Evolutionary conservation across 257 asterid genomes (phyloP).

Genomic region (Nicotiana benthamiana): DNA sequence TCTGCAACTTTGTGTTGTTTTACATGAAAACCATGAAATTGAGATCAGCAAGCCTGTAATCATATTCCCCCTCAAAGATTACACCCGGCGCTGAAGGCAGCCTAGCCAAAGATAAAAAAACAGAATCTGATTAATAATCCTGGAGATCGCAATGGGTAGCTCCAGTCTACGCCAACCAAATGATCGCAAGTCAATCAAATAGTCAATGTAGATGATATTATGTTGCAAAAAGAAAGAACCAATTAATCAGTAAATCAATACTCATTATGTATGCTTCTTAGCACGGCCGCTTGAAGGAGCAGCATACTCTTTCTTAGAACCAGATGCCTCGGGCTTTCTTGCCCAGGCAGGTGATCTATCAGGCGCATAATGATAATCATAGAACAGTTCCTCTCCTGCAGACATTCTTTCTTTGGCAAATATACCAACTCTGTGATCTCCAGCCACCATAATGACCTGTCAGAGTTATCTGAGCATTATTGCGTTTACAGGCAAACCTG

Average conservation of each 20-base stretch:
- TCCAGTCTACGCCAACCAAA: slow-evolving; percentile 22
- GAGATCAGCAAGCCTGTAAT: background rate
- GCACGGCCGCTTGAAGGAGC: slow-evolving; percentile 32
- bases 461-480: slow-evolving; percentile 6
- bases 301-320: slow-evolving; percentile 25
- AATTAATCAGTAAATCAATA: background rate
- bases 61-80: slow-evolving; percentile 17
- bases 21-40: background rate
- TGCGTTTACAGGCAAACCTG: background rate
- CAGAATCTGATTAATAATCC: background rate
- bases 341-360: slow-evolving; percentile 95
- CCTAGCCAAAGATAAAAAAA: slow-evolving; percentile 24
- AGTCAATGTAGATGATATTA: background rate
- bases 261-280: slow-evolving; percentile 26
- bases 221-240: slow-evolving; percentile 17
- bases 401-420: slow-evolving; percentile 72
- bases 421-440: slow-evolving; percentile 89
- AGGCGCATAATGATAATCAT: slow-evolving; percentile 75
- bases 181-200: slow-evolving; percentile 26
- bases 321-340: slow-evolving; percentile 75
- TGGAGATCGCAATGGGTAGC: slow-evolving; percentile 13
- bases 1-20: background rate
- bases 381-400: slow-evolving; percentile 86
- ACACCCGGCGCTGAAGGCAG: slow-evolving; percentile 18
- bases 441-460: slow-evolving; percentile 92